phyloP scores from a whole-genome alignment of 2,329 filamentous ascomycete genomes.

The Sarocladiaceae sp. region DNA sequence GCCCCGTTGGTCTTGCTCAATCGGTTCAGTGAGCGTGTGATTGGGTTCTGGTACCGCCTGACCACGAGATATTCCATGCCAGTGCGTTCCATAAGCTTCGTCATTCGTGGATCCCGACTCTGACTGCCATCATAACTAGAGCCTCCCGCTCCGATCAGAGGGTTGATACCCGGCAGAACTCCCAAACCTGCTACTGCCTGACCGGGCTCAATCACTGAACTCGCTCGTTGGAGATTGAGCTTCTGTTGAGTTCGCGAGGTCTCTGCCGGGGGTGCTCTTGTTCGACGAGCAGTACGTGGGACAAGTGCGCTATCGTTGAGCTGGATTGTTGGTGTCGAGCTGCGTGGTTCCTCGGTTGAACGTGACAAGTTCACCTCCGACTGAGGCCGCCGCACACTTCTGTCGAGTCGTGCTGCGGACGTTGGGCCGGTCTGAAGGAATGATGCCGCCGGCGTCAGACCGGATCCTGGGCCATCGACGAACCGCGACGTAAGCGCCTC shows the following conservation, averaged over 20 bases:
- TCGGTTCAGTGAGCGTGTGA: slow-evolving; percentile 55
- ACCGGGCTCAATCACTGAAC: slow-evolving; percentile 64
- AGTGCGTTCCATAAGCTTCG: slow-evolving; percentile 63
- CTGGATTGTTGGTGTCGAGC: slow-evolving; percentile 23
- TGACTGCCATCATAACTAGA: slow-evolving; percentile 45
- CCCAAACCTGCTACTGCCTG: slow-evolving; percentile 34
- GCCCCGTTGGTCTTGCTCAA: slow-evolving; percentile 19
- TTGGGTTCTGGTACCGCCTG: slow-evolving; percentile 65
- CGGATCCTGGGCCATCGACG: slow-evolving; percentile 47
- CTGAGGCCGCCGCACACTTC: slow-evolving; percentile 33
- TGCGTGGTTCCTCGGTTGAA: slow-evolving; percentile 19
- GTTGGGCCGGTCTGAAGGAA: slow-evolving; percentile 39
- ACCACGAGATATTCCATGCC: slow-evolving; percentile 73
- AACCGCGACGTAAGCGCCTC: slow-evolving; percentile 57
- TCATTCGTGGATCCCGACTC: slow-evolving; percentile 57
- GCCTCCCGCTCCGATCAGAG: slow-evolving; percentile 48
- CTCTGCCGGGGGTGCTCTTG: slow-evolving; percentile 38
- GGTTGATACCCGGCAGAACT: slow-evolving; percentile 28
- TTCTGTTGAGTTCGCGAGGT: slow-evolving; percentile 72
- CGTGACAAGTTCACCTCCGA: slow-evolving; percentile 34
- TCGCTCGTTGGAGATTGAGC: slow-evolving; percentile 68
- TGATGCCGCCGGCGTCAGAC: slow-evolving; percentile 45
- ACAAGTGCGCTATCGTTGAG: slow-evolving; percentile 41
- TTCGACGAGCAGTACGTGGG: slow-evolving; percentile 37
- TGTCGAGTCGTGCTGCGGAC: slow-evolving; percentile 25